Evolutionary conservation across 495 filamentous ascomycete genomes (phyloP).

Genomic region (Apiosordaria backusii): DNA sequence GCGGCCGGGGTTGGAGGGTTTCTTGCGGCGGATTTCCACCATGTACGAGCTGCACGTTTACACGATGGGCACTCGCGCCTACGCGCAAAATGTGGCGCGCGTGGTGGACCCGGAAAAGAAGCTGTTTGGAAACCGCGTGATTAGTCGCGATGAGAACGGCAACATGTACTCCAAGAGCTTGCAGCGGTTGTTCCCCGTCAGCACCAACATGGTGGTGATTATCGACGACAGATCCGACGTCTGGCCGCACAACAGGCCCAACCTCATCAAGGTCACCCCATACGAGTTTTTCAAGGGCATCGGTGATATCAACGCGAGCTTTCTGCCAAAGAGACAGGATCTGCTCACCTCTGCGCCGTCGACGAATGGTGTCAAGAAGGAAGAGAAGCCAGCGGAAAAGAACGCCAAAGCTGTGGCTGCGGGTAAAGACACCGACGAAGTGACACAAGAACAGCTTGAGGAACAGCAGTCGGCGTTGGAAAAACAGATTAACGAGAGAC

Average conservation of each 20-base stretch:
- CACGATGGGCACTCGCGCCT: constrained; percentile 96
- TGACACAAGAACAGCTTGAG: constrained; percentile 69
- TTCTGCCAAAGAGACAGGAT: constrained; percentile 84
- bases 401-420: constrained; percentile 55
- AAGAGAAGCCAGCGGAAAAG: constrained; percentile 19
- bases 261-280: constrained; percentile 89
- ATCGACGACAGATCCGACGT: constrained; percentile 98
- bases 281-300: constrained; percentile 99
- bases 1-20: constrained; percentile 83
- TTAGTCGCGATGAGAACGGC: constrained; percentile 94
- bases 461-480: constrained; percentile 81
- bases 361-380: constrained; percentile 20
- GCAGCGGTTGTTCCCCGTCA: constrained; percentile 88
- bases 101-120: constrained; percentile 89
- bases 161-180: constrained; percentile 86
- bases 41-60: constrained; percentile 97
- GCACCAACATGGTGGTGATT: constrained; percentile 98
- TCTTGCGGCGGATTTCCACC: constrained; percentile 72
- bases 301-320: constrained; percentile 98
- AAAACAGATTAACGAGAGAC: constrained; percentile 83
- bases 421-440: constrained; percentile 55
- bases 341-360: constrained; percentile 43
- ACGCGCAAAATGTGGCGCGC: constrained; percentile 85
- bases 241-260: constrained; percentile 90
- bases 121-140: constrained; percentile 89